These are phyloP conservation scores for Starmerella vaccinii DNA, from an alignment of 805 yeast genomes.

Conservation along the genomic window DNA sequence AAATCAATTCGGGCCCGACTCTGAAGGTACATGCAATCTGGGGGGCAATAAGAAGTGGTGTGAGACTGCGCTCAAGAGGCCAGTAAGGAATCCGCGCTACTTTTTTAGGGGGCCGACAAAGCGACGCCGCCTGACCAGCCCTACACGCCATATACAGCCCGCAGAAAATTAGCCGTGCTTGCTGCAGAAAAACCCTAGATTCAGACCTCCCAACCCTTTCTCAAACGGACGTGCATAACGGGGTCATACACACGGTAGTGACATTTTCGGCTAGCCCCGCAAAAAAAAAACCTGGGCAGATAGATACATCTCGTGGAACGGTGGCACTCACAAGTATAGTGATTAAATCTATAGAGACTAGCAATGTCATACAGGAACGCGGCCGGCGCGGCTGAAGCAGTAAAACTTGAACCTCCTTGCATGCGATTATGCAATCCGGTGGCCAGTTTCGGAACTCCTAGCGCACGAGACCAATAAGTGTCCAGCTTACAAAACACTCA, in stretches of 20 bases:
- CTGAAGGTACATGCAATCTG: background rate
- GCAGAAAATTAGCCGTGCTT: conserved; percentile 1
- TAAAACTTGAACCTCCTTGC: background rate
- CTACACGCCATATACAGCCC: background rate
- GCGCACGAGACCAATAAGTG: background rate
- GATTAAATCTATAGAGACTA: background rate
- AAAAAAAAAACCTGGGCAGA: background rate
- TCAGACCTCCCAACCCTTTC: background rate
- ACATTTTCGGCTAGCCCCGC: background rate
- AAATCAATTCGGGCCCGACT: background rate
- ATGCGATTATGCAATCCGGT: background rate
- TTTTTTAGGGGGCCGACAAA: background rate
- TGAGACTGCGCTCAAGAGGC: background rate
- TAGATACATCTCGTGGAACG: background rate
- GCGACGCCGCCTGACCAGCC: conserved; percentile 1
- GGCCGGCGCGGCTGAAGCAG: background rate
- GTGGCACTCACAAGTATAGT: background rate
- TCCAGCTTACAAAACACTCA: background rate
- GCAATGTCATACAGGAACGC: background rate
- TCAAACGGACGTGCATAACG: background rate
- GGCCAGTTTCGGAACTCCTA: background rate
- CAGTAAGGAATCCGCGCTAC: background rate
- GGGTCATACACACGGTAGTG: background rate
- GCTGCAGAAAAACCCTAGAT: background rate
- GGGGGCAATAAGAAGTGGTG: background rate